Evolutionary conservation across 371 early-diverging fungal species (phyloP).

Genomic region (Rhizopus stolonifer): DNA sequence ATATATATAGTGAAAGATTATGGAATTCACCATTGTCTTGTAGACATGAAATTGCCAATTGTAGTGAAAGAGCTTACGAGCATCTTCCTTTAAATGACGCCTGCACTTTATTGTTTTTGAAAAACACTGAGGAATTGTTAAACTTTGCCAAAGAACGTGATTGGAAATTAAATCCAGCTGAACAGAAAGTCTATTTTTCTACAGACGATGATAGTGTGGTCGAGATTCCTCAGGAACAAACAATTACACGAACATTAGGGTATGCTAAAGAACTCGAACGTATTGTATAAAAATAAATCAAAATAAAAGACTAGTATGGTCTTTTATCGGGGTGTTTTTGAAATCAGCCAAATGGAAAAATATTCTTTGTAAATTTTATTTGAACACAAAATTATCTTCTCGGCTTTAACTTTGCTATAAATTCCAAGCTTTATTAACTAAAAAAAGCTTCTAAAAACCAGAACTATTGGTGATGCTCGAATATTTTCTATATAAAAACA

Average conservation of each 20-base stretch:
- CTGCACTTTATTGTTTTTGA: slow-evolving; percentile 85
- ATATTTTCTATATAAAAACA: too few relatives aligned
- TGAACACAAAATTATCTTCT: too few relatives aligned
- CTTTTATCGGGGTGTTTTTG: too few relatives aligned
- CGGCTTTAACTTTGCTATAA: too few relatives aligned
- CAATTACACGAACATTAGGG: slow-evolving; percentile 79
- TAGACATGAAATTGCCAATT: slow-evolving; percentile 93
- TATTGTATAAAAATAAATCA: slow-evolving; percentile 91
- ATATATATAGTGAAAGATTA: neutral
- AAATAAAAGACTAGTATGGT: too few relatives aligned
- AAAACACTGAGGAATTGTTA: slow-evolving; percentile 71
- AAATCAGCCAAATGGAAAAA: too few relatives aligned
- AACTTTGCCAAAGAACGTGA: slow-evolving; percentile 76
- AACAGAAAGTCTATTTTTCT: slow-evolving; percentile 81
- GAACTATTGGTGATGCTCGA: too few relatives aligned
- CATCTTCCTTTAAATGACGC: slow-evolving; percentile 87
- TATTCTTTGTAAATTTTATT: too few relatives aligned
- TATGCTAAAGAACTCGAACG: slow-evolving; percentile 96
- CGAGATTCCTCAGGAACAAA: slow-evolving; percentile 79
- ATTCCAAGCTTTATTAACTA: too few relatives aligned
- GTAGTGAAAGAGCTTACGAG: slow-evolving; percentile 90
- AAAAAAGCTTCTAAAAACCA: too few relatives aligned
- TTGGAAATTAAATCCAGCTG: slow-evolving; percentile 83
- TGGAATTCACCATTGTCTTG: neutral
- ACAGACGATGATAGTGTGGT: slow-evolving; percentile 57